A percentile compares a stretch with the other conserved stretches of the same genome.
Conservation (phyloP, 2,329 filamentous ascomycete species). For the Monosporascus sp. region DNA sequence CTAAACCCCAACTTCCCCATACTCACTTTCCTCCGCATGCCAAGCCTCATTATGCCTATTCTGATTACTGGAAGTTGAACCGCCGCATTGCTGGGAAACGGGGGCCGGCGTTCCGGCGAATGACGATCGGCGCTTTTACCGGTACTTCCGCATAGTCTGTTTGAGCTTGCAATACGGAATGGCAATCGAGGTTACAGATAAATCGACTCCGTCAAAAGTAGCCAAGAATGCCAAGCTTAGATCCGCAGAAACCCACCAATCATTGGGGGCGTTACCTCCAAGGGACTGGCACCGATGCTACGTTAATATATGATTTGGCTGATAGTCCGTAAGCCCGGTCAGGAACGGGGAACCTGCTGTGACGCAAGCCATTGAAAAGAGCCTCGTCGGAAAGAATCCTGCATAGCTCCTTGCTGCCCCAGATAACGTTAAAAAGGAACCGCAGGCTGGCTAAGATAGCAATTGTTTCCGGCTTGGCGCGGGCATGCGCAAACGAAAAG, state of each 20-base stretch:
- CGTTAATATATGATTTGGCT: background rate
- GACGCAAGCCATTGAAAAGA: too few species aligned
- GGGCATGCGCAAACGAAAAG: too few species aligned
- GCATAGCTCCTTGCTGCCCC: too few species aligned
- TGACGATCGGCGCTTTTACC: background rate
- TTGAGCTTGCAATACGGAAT: too few species aligned
- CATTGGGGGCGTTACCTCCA: background rate
- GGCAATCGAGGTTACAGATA: background rate
- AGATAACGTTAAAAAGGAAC: too few species aligned
- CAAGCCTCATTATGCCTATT: slow-evolving; percentile 14
- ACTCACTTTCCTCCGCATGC: slow-evolving; percentile 8
- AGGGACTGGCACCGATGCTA: background rate
- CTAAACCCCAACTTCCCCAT: slow-evolving; percentile 10
- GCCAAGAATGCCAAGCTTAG: background rate
- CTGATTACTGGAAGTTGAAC: slow-evolving; percentile 13
- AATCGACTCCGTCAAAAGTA: background rate
- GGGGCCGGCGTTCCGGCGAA: slow-evolving; percentile 15
- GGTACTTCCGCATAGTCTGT: background rate
- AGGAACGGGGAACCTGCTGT: too few species aligned
- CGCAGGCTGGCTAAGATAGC: too few species aligned
- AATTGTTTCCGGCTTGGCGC: too few species aligned
- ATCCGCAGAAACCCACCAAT: background rate
- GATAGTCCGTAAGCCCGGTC: background rate
- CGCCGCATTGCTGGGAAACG: slow-evolving; percentile 10
- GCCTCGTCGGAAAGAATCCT: too few species aligned